Evolutionary conservation across 352 stramenopile genomes (phyloP), one percentile per base, ranked within the genome.

Genomic region (Phytopythium boreale): DNA sequence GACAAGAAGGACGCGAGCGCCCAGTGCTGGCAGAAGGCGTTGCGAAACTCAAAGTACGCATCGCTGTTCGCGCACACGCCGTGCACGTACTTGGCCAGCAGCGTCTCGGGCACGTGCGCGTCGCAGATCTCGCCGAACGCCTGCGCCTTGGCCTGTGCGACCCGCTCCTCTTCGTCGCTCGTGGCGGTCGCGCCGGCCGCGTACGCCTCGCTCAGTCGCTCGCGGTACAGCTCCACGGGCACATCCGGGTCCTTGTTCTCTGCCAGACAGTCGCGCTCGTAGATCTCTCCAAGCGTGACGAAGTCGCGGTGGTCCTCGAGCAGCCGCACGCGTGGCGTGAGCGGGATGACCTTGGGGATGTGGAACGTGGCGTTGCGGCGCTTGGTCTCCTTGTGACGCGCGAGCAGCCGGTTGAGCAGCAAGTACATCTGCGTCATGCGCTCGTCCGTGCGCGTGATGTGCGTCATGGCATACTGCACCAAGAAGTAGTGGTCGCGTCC

Each of bases 391-490:
- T 96, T 93, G 74, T 97, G 85, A 12, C 86, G 85, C 39, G 88
- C 63, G 10, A 97, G 62, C 47, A 97, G 63, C 19, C 88, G 81
- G 64, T 96, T 97, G 39, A 97, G 69, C 65, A 98, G 71, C 55
- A 95, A 64, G 69, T 97, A 95, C 87, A 98, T 93, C 61, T 98
- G 92, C 76, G 95, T 94, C 78, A 97, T 95, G n/a, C 92, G 84
- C 71, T 97, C 91, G 72, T 98, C 92, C n/a, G 88, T 97, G 44
- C 90, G 88, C 24, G 92, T 98, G 56, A 96, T 93, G 75, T 98
- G 89, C 24, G 92, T 96, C 82, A 96, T 96, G 19, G 92, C 88
- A 63, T 96, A 97, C 68, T 98, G 92, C 34, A 97, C 89, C 57
- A 98, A 51, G 69, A 98, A 98, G 67, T 92, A 93, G 71, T 97